Evolutionary conservation across 805 yeast genomes (phyloP).

Genomic region (Candida saitoana): DNA sequence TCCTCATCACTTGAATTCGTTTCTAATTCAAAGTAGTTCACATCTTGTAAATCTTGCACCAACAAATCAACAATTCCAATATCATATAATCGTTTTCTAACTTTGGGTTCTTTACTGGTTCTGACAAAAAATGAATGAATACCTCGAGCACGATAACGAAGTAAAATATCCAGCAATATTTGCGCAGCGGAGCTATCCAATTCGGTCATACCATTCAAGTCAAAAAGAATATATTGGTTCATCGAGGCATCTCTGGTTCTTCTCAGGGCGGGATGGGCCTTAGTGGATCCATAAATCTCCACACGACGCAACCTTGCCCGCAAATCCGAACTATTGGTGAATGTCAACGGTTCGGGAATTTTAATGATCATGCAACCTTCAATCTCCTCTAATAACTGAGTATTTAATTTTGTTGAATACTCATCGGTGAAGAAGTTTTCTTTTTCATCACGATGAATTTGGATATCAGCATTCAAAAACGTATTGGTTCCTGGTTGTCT

Average conservation of each 20-base stretch:
- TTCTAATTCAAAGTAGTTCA: slow-evolving; percentile 17
- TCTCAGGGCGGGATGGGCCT: slow-evolving; percentile 41
- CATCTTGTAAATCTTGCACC: slow-evolving; percentile 19
- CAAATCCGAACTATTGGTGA: slow-evolving; percentile 75
- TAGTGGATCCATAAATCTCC: slow-evolving; percentile 41
- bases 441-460: slow-evolving; percentile 9
- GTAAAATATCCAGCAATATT: slow-evolving; percentile 26
- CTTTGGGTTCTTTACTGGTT: slow-evolving; percentile 21
- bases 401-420: slow-evolving; percentile 31
- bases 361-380: slow-evolving; percentile 72
- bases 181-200: slow-evolving; percentile 42
- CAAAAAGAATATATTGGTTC: slow-evolving; percentile 41
- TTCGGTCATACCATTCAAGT: slow-evolving; percentile 39
- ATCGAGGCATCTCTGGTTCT: slow-evolving; percentile 31
- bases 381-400: slow-evolving; percentile 36
- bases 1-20: slow-evolving; percentile 13
- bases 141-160: slow-evolving; percentile 25
- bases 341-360: slow-evolving; percentile 84
- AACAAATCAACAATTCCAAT: slow-evolving; percentile 30
- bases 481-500: slow-evolving; percentile 38
- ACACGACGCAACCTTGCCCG: slow-evolving; percentile 35
- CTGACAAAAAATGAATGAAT: slow-evolving; percentile 35
- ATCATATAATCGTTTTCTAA: slow-evolving; percentile 25
- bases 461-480: slow-evolving; percentile 40
- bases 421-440: slow-evolving; percentile 28